Base-by-base conservation (phyloP, 2,329 filamentous ascomycete genomes). In the Alternaria ethzedia region DNA sequence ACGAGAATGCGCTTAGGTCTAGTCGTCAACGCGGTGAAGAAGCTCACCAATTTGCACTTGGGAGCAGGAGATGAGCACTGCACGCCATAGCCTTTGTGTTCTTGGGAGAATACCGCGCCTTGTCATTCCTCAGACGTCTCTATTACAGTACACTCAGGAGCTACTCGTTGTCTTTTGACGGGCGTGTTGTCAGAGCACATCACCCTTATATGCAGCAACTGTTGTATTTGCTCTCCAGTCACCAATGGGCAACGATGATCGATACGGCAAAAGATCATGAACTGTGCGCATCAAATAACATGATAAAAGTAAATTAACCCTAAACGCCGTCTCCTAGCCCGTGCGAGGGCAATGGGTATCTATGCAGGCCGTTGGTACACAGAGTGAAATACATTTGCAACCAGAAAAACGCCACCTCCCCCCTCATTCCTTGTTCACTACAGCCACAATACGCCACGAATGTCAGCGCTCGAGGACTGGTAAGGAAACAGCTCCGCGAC, bases 401-500 rank as follows among this genome's bases (percentile, higher is more conserved):
- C 49, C 30, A 25, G 0, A 5, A 52, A 21, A 41, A 41, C 49
- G 49, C 49, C 49, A 1, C 6, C 1, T 49, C 3, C 3, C 23
- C n/a, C 20, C 9, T 17, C 9, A 25, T 6, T 28, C 4, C 45
- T 10, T 26, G 13, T n/a, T 0, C 45, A 47, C 17, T 30, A 61
- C n/a, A 61, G 15, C 58, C 58, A 61, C 51, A 61, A 45, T 12
- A 61, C 51, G 21, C 51, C 47, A 5, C 54, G 59, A 20, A 59
- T 47, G 10, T 32, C 52, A 21, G 59, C 61, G 52, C 70, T 71
- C n/a, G 71, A 17, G 8, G 62, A 57, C n/a, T 46, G 57, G 25
- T 77, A 77, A 3, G 75, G 75, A 13, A 76, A 68, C 11, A 72
- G 26, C 1, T 74, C 60, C 2, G 55, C 52, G n/a, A 72, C 51